Base-by-base conservation (phyloP, 1,139 yeast species). In the Geotrichum macrosporum region DNA sequence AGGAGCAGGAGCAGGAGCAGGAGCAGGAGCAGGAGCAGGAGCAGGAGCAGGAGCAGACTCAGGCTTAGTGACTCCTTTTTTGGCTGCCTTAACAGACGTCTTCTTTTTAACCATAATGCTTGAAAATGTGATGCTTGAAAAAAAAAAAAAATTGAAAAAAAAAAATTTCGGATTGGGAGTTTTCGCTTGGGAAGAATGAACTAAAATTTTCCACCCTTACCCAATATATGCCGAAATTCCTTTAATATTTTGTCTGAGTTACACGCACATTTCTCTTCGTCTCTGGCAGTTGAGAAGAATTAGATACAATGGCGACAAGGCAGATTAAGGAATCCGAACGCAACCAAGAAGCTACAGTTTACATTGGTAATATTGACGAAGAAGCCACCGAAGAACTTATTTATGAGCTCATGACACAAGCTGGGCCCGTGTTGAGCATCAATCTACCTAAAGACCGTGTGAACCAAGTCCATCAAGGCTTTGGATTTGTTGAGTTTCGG, bases 351-450 rank as follows among this genome's bases (percentile, higher is more conserved):
- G 80, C 81, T 1, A 78, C 95, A 1, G 66, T 89, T 3, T 92
- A 87, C 62, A 76, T 89, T 21, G 97, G 97, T 1, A 87, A 87
- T 57, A 67, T 92, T 8, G 96, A 86, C 55, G 78, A 81, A 2
- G 75, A 77, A 41, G 94, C 80, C 1, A 77, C 78, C 1, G 94
- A 84, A 54, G 67, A 74, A 1, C 47, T 67, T 26, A 65, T 94
- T 42, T 86, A 82, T 61, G 98, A 92, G 63, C 72, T 92, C 29
- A 82, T 88, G 64, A 67, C 85, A 10, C 98, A 92, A 62, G 81
- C 86, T 45, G 94, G 94, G 0, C 95, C 96, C 0, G 75, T 92
- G 4, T 71, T 71, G 41, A 72, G 77, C 29, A 73, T 92, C 10
- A 75, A 82, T 55, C 70, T 92, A 57, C 97, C 97, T 4, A 80